phyloP scores from a whole-genome alignment of 768 basidiomycete genomes.

The Nevesoporus exiguus region DNA sequence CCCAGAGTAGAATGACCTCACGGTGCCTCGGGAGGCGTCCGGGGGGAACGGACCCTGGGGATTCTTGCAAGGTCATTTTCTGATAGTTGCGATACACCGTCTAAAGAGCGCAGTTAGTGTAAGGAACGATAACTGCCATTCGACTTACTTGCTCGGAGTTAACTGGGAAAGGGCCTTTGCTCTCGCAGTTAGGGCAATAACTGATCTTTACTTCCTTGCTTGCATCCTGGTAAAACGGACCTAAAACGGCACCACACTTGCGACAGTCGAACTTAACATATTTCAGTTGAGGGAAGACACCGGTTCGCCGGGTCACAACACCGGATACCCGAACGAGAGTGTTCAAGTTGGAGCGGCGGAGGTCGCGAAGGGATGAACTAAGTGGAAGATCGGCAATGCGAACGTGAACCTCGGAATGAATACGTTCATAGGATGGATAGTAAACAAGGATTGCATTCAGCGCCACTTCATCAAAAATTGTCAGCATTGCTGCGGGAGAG shows the following conservation, averaged over 20 bases:
- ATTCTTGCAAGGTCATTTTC: constrained; percentile 97
- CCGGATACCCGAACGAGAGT: constrained; percentile 93
- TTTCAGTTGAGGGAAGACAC: constrained; percentile 99
- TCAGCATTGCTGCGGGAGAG: constrained; percentile 87
- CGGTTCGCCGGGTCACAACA: constrained; percentile 91
- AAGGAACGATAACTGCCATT: background rate
- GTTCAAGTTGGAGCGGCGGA: constrained; percentile 89
- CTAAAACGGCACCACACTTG: constrained; percentile 90
- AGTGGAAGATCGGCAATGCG: constrained; percentile 93
- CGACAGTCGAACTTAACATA: constrained; percentile 98
- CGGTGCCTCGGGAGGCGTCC: constrained; percentile 96
- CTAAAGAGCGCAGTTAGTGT: constrained; percentile 37
- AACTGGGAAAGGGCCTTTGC: constrained; percentile 91
- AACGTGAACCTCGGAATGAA: constrained; percentile 97
- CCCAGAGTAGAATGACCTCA: constrained; percentile 96
- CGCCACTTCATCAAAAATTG: constrained; percentile 94
- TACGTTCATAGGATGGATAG: constrained; percentile 94
- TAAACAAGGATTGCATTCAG: constrained; percentile 91
- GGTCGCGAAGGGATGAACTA: constrained; percentile 85
- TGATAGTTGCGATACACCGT: constrained; percentile 99
- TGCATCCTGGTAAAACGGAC: constrained; percentile 98
- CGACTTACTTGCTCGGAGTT: constrained; percentile 87
- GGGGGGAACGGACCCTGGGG: constrained; percentile 95
- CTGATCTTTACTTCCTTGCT: constrained; percentile 91
- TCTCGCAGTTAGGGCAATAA: constrained; percentile 92